These are phyloP conservation scores for Aspergillus kassunensis DNA, from an alignment of 495 filamentous ascomycete species.

Conservation along the genomic window DNA sequence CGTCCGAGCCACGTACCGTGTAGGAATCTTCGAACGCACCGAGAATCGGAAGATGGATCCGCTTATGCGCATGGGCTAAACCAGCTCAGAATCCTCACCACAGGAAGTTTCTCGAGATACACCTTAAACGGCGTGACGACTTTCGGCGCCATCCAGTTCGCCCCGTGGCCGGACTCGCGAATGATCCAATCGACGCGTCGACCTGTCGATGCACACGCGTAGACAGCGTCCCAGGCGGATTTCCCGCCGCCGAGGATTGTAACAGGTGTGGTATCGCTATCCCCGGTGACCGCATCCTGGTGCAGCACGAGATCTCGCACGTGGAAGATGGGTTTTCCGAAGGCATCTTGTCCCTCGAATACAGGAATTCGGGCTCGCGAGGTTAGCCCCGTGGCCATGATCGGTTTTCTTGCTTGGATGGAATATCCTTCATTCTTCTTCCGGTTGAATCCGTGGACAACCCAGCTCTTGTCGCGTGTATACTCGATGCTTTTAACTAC, in stretches of 20 bases:
- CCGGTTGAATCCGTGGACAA: conserved; percentile 1
- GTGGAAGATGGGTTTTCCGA: conserved; percentile 59
- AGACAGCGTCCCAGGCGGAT: conserved; percentile 71
- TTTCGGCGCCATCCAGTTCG: conserved; percentile 60
- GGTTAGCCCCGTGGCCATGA: conserved; percentile 67
- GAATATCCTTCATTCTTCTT: too few species aligned
- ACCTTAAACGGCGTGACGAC: conserved; percentile 50
- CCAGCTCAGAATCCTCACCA: conserved; percentile 57
- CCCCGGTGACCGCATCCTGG: conserved; percentile 28
- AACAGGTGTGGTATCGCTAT: conserved; percentile 23
- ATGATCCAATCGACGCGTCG: conserved; percentile 77
- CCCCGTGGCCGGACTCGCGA: conserved; percentile 68
- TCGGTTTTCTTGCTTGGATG: conserved; percentile 49
- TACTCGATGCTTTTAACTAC: conserved; percentile 46
- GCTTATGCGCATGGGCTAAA: conserved; percentile 62
- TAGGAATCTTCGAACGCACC: conserved; percentile 48
- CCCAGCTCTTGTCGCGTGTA: conserved; percentile 3
- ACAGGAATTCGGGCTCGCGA: conserved; percentile 53
- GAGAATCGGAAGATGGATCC: conserved; percentile 4
- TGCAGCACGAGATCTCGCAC: conserved; percentile 50
- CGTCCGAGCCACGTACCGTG: conserved; percentile 66
- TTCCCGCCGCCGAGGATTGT: conserved; percentile 69
- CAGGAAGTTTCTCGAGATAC: conserved; percentile 62
- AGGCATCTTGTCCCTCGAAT: conserved; percentile 46
- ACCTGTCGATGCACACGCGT: conserved; percentile 59